phyloP scores from a whole-genome alignment of 1,139 yeast species.

The Yamadazyma kanchanaburiensis region DNA sequence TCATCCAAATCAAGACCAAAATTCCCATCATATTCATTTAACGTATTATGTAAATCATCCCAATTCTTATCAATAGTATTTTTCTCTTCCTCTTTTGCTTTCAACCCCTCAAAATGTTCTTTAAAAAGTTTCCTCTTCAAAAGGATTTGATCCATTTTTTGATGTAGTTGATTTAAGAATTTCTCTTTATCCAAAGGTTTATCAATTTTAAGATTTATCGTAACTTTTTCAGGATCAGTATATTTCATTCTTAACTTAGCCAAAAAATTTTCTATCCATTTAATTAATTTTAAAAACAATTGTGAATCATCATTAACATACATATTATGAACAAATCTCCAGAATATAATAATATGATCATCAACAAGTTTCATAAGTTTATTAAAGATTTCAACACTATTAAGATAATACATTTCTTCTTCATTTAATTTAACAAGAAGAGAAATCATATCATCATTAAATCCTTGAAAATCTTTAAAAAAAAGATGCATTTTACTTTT shows the following conservation, averaged over 20 bases:
- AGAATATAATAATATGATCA: constrained; percentile 67
- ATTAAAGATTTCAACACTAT: constrained; percentile 55
- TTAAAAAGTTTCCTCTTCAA: constrained; percentile 32
- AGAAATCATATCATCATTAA: constrained; percentile 66
- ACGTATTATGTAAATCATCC: constrained; percentile 43
- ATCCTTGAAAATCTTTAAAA: constrained; percentile 67
- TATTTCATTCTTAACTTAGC: constrained; percentile 60
- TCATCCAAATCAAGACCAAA: constrained; percentile 63
- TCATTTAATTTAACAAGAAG: constrained; percentile 45
- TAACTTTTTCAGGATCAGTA: constrained; percentile 43
- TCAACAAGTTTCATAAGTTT: constrained; percentile 61
- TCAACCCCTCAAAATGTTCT: constrained; percentile 21
- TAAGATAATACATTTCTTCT: constrained; percentile 45
- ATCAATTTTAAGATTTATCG: constrained; percentile 30
- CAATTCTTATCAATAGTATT: constrained; percentile 41
- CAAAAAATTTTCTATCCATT: constrained; percentile 63
- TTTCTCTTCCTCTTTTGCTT: constrained; percentile 23
- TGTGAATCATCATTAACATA: constrained; percentile 70
- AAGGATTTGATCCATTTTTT: constrained; percentile 25
- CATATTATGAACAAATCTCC: constrained; percentile 72
- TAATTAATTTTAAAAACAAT: constrained; percentile 64
- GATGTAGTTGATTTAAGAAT: constrained; percentile 29
- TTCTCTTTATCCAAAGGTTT: constrained; percentile 19
- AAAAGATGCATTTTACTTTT: constrained; percentile 76
- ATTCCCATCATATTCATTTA: constrained; percentile 39